Conservation (phyloP, 2,329 filamentous ascomycete genomes). For the Dactylella cylindrospora region DNA sequence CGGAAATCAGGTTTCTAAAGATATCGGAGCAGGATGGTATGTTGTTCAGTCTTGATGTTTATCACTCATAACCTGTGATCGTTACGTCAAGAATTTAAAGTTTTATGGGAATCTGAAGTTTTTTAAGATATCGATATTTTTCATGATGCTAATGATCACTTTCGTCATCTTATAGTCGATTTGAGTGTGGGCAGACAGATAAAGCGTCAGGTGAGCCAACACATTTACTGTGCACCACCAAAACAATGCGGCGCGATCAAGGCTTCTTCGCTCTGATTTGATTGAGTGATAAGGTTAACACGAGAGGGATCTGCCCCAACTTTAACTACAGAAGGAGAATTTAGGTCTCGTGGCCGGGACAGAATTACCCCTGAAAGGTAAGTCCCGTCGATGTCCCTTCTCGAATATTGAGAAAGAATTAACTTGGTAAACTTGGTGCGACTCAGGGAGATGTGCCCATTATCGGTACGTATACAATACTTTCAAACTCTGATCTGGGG, state of each 20-base stretch:
- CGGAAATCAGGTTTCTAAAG: slow-evolving; percentile 71
- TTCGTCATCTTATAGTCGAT: slow-evolving; percentile 38
- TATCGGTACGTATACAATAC: slow-evolving; percentile 36
- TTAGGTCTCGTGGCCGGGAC: slow-evolving; percentile 45
- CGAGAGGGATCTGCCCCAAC: slow-evolving; percentile 18
- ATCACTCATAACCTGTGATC: slow-evolving; percentile 2
- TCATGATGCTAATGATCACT: slow-evolving; percentile 37
- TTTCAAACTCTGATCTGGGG: slow-evolving; percentile 11
- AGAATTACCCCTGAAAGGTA: slow-evolving; percentile 45
- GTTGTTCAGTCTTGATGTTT: slow-evolving; percentile 38
- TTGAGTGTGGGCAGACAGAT: slow-evolving; percentile 26
- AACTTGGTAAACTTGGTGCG: slow-evolving; percentile 29
- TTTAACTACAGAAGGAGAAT: slow-evolving; percentile 28
- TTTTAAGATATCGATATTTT: background rate
- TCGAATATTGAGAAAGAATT: slow-evolving; percentile 12
- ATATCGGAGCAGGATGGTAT: slow-evolving; percentile 63
- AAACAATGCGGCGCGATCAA: slow-evolving; percentile 28
- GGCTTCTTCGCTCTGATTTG: slow-evolving; percentile 7
- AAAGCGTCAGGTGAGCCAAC: slow-evolving; percentile 43
- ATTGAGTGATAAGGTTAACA: slow-evolving; percentile 18
- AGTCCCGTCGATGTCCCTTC: slow-evolving; percentile 15
- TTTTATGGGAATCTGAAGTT: slow-evolving; percentile 6
- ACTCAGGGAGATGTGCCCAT: slow-evolving; percentile 42
- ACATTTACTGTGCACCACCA: slow-evolving; percentile 16
- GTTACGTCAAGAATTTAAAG: slow-evolving; percentile 11